Evolutionary conservation across 768 basidiomycete genomes (phyloP).

Genomic region (Auriscalpium vulgare): DNA sequence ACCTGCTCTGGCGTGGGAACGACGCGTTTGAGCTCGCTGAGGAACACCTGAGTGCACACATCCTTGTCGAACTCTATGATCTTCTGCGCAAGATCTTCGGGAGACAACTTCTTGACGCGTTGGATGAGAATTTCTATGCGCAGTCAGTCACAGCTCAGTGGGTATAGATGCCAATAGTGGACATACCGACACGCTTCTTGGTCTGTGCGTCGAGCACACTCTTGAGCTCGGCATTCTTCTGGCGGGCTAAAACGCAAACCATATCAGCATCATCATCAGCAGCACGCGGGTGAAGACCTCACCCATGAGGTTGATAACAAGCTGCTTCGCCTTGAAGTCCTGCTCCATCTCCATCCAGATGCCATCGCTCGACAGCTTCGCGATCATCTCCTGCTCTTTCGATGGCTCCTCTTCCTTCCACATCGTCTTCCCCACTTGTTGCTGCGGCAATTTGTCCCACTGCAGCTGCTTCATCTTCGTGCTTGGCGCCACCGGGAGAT

Average conservation of each 20-base stretch:
- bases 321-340: conserved; percentile 93
- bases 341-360: conserved; percentile 97
- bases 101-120: conserved; percentile 72
- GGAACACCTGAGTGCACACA: conserved; percentile 81
- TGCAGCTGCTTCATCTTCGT: conserved; percentile 97
- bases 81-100: conserved; percentile 77
- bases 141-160: not conserved
- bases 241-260: conserved; percentile 43
- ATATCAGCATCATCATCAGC: not conserved
- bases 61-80: conserved; percentile 85
- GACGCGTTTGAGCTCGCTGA: conserved; percentile 81
- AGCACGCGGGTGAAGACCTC: conserved; percentile 2
- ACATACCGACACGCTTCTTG: conserved; percentile 88
- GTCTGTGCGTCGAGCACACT: conserved; percentile 88
- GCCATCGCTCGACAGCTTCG: conserved; percentile 75
- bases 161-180: not conserved
- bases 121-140: conserved; percentile 83
- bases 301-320: conserved; percentile 89
- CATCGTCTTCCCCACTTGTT: conserved; percentile 75
- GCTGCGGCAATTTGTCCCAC: conserved; percentile 96
- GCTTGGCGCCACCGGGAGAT: conserved; percentile 74
- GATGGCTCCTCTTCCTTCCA: conserved; percentile 69
- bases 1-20: conserved; percentile 91
- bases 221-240: conserved; percentile 82
- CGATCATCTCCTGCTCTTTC: conserved; percentile 73